A percentile compares a stretch with the other conserved stretches of the same genome.
Conservation (phyloP, 768 basidiomycete genomes). For the Suillus spraguei region DNA sequence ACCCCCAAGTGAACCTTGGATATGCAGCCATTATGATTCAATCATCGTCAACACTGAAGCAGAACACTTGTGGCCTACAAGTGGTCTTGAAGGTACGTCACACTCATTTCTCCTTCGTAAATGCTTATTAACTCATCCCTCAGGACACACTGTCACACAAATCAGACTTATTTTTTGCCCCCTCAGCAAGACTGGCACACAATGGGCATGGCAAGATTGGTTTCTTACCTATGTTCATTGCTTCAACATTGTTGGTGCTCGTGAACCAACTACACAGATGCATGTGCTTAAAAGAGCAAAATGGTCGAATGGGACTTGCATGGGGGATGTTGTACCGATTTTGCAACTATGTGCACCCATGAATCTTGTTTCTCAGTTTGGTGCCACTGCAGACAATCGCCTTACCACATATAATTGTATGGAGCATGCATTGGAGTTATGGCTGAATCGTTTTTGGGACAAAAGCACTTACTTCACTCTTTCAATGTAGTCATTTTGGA, state of each 20-base stretch:
- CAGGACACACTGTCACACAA: too few relatives aligned
- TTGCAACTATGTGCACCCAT: not conserved
- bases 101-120: too few relatives aligned
- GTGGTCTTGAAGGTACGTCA: conserved; percentile 7
- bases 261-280: not conserved
- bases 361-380: not conserved
- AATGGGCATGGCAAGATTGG: not conserved
- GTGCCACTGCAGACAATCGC: not conserved
- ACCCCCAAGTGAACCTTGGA: not conserved
- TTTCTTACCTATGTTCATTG: conserved; percentile 22
- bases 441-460: not conserved
- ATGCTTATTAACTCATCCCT: too few relatives aligned
- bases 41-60: not conserved
- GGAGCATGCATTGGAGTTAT: not conserved
- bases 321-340: not conserved
- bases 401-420: not conserved
- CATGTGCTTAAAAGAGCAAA: conserved; percentile 10
- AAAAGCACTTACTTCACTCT: not conserved
- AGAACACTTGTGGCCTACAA: not conserved
- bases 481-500: not conserved
- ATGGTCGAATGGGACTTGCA: conserved; percentile 1
- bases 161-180: not conserved
- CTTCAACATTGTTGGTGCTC: conserved; percentile 4
- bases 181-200: not conserved
- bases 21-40: not conserved